Evolutionary conservation across 306 rosid species (phyloP).

Genomic region (Lotus japonicus): DNA sequence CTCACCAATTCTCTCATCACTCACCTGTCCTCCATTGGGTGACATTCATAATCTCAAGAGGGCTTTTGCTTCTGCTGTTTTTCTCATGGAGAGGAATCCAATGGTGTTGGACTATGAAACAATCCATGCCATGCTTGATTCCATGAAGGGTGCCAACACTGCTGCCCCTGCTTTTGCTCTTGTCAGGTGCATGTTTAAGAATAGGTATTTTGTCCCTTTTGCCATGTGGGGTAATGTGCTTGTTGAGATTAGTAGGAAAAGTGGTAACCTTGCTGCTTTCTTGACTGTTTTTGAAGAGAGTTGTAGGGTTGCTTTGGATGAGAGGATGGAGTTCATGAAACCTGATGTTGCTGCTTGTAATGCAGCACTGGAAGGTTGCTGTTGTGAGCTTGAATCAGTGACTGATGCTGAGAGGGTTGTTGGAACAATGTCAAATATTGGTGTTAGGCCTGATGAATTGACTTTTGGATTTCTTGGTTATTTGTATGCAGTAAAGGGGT

Average conservation of each 20-base stretch:
- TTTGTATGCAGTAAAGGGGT: conserved; percentile 76
- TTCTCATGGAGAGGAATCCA: conserved; percentile 54
- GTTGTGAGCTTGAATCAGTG: conserved; percentile 61
- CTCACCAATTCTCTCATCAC: conserved; percentile 64
- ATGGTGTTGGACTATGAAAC: conserved; percentile 39
- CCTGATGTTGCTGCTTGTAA: conserved; percentile 78
- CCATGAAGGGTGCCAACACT: conserved; percentile 62
- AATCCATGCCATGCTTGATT: conserved; percentile 39
- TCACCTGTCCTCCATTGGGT: conserved; percentile 57
- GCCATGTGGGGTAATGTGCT: conserved; percentile 58
- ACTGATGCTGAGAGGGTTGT: conserved; percentile 61
- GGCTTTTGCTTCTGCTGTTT: conserved; percentile 68
- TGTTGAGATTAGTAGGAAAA: conserved; percentile 53
- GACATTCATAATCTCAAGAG: conserved; percentile 72
- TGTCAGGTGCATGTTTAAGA: conserved; percentile 60
- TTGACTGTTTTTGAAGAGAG: conserved; percentile 61
- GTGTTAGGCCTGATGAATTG: conserved; percentile 62
- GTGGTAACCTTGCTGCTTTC: conserved; percentile 48
- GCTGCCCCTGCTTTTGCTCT: conserved; percentile 81
- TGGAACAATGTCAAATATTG: conserved; percentile 56
- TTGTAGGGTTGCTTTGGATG: conserved; percentile 65
- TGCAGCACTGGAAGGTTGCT: conserved; percentile 83
- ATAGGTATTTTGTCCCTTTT: conserved; percentile 63
- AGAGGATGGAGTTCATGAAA: conserved; percentile 62
- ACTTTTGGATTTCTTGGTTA: conserved; percentile 80